A percentile compares a stretch with the other conserved stretches of the same genome.
Evolutionary conservation across 2,329 filamentous ascomycete species (phyloP).

Genomic region (Aureobasidium sp.): DNA sequence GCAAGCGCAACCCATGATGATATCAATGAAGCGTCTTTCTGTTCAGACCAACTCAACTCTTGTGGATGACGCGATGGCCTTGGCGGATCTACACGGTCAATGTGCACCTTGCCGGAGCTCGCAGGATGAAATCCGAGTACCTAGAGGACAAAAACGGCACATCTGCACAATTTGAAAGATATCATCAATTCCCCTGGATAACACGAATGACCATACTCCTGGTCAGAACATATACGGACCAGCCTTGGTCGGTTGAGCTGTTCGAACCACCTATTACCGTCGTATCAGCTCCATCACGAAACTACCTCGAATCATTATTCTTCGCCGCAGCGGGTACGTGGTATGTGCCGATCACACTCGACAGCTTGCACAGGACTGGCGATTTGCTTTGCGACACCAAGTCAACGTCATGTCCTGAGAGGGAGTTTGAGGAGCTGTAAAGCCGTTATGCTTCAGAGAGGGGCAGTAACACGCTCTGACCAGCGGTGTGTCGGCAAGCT

Average conservation of each 20-base stretch:
- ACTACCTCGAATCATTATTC: neutral
- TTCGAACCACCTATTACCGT: neutral
- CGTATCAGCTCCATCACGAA: neutral
- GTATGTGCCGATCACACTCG: neutral
- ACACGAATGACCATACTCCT: neutral
- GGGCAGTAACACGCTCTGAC: neutral
- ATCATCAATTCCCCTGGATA: neutral
- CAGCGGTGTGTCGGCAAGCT: neutral
- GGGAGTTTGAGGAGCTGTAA: neutral
- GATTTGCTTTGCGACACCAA: neutral
- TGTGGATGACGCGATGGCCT: neutral
- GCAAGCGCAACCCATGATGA: neutral
- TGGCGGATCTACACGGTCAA: neutral
- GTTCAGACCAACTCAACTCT: too few species aligned
- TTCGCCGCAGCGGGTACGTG: neutral
- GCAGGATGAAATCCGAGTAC: neutral
- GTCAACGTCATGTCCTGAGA: neutral
- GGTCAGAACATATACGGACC: neutral
- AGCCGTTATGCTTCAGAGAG: neutral
- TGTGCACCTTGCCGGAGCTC: neutral
- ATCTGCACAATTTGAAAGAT: neutral
- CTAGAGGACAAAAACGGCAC: neutral
- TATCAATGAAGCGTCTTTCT: neutral
- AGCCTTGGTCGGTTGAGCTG: neutral
- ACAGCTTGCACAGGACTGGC: neutral